Percentiles rank a stretch among this genome's conserved stretches.
These are phyloP conservation scores for Trypanosoma avium DNA, from an alignment of 208 protist genomes.

Conservation along the genomic window DNA sequence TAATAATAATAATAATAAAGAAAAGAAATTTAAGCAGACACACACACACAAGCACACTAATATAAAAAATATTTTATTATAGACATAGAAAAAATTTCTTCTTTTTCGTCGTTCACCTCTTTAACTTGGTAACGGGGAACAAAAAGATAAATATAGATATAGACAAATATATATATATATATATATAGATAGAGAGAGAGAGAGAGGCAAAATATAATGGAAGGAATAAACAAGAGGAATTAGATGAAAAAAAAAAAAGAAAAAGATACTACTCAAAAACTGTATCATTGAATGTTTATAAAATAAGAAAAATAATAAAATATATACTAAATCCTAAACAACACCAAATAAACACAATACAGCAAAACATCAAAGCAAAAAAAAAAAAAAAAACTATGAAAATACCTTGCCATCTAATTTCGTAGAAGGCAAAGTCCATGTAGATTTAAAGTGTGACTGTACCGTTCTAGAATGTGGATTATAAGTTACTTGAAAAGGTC, in stretches of 20 bases:
- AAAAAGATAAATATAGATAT: slow-evolving; percentile 1
- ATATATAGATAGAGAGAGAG: not conserved
- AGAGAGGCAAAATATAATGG: not conserved
- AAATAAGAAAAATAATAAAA: no score
- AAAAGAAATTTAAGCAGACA: not conserved
- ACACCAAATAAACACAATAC: no score
- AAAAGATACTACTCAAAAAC: no score
- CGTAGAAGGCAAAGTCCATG: slow-evolving; percentile 29
- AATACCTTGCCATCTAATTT: no score
- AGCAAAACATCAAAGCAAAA: no score
- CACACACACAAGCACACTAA: not conserved
- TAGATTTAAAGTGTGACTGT: slow-evolving; percentile 77
- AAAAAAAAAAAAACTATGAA: no score
- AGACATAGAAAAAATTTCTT: not conserved
- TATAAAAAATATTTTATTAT: not conserved
- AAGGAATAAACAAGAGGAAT: slow-evolving; percentile 16
- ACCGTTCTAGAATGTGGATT: slow-evolving; percentile 90
- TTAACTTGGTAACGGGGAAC: no score
- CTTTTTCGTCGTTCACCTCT: no score
- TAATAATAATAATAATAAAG: not conserved
- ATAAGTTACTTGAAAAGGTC: slow-evolving; percentile 89
- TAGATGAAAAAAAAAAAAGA: no score
- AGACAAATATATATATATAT: slow-evolving; percentile 2
- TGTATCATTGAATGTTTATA: no score
- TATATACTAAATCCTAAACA: no score